Base-by-base conservation (phyloP, 2,329 filamentous ascomycete genomes). In the Bretziella fagacearum region DNA sequence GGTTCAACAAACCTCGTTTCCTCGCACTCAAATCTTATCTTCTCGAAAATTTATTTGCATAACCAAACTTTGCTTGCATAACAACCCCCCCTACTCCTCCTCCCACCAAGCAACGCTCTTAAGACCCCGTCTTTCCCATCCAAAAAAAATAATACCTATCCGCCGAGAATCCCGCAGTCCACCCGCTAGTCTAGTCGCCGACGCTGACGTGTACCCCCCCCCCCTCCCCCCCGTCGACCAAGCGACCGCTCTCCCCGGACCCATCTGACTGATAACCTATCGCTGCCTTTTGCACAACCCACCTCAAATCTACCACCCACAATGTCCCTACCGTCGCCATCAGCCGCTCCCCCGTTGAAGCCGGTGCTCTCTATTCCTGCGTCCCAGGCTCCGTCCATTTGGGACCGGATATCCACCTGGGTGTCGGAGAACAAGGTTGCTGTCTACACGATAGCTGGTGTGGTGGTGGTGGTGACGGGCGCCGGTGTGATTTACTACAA, bases 401-500 rank as follows among this genome's bases (percentile, higher is more conserved):
- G 86, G 86, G 84, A 94, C 63, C 81, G 87, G 58, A 69, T 95
- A 65, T 81, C 86, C 54, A 79, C 70, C 59, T 98, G 91, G 89
- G 86, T 83, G 11, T 84, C 86, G 2, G 89, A 96, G 62, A 87
- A 98, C 68, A 96, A 95, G 69, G 82, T 84, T 41, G 74, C 89
- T 47, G 87, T 93, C 53, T 98, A 95, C 65, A 95, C 91, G 55
- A 84, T 96, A 65, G 91, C 89, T 48, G 91, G 91, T 58, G 83
- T 94, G 51, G 89, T 89, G 46, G 74, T 94, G 41, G 85, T 95
- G 36, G 83, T 93, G 48, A 91, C 85, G 11, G 84, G 84, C 52
- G 89, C 87, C 27, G 89, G 91, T 56, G 84, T 84, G 36, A 81
- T 93, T 59, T 98, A 96, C 70, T 96, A 95, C 64, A 70, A 50